Conservation (phyloP, 2,329 filamentous ascomycete genomes). For the Escovopsis sp. region DNA sequence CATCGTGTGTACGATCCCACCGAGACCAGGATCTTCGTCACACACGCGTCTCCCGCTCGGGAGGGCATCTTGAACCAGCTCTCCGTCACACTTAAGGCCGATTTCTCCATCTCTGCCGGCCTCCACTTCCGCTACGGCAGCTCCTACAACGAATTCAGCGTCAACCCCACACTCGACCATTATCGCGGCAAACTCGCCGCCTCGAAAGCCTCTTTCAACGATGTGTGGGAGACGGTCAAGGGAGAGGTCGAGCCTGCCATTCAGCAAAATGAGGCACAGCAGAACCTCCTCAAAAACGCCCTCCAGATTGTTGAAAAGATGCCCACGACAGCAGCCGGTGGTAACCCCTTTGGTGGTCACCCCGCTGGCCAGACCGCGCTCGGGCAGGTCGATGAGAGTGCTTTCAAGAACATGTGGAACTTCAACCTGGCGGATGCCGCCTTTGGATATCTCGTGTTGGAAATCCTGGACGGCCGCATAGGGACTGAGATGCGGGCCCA, state of each 20-base stretch:
- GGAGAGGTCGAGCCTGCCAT: constrained; percentile 90
- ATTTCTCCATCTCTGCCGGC: constrained; percentile 94
- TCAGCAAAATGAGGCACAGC: constrained; percentile 81
- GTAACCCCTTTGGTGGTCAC: constrained; percentile 89
- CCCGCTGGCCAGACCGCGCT: constrained; percentile 54
- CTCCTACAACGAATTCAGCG: constrained; percentile 98
- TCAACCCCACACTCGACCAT: constrained; percentile 94
- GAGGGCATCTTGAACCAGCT: constrained; percentile 96
- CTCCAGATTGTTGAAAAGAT: constrained; percentile 95
- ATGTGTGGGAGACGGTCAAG: constrained; percentile 98
- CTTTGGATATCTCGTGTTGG: constrained; percentile 88
- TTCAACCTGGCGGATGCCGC: constrained; percentile 96
- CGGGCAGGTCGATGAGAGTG: constrained; percentile 91
- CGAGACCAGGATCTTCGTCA: constrained; percentile 92
- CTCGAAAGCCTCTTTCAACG: constrained; percentile 95
- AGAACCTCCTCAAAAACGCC: constrained; percentile 80
- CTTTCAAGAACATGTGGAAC: constrained; percentile 99
- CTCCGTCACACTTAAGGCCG: constrained; percentile 90
- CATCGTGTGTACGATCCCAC: constrained; percentile 97
- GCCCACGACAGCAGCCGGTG: constrained; percentile 85
- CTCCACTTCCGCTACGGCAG: constrained; percentile 97
- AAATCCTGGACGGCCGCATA: constrained; percentile 89
- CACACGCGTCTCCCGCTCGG: constrained; percentile 88
- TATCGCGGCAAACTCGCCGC: constrained; percentile 97
- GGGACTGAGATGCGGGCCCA: constrained; percentile 98